Base-by-base conservation (phyloP, 768 basidiomycete species). In the Pleurotus cornucopiae region DNA sequence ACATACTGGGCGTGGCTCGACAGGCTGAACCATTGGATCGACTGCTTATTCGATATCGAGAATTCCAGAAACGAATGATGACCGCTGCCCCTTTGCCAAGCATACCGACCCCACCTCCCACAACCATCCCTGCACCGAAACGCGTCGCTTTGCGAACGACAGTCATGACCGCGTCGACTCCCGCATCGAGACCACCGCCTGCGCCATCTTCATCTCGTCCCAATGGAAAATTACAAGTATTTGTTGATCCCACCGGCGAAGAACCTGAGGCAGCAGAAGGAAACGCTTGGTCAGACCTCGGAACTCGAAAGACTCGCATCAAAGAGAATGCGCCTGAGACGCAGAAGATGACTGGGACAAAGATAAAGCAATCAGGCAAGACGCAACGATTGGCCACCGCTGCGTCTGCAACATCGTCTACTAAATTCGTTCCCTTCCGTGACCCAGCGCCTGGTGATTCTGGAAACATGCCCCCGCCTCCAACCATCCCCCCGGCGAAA, bases 1-100 rank as follows among this genome's bases (percentile, higher is more conserved):
- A 94, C 68, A 71, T 79, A n/a, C 77, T 99, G 3, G 97, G 94
- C 1, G 89, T 98, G 49, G 88, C 89, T 26, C 77, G 97, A 46
- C 83, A 83, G 56, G 95, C 92, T 0, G 69, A 78, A 7, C 94
- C 95, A 0, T 72, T 93, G 14, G 92, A 93, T 39, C 87, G 86
- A 48, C 78, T 99, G 2, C 82, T 89, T 67, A 77, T 73, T 51
- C 81, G 88, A 61, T 86, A 95, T 65, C 71, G 81, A 52, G 93
- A 95, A 43, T 98, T 98, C 71, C 91, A 94, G 67, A 94, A 81
- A 74, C 88, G 91, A 53, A 94, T 91, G 89, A 88, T 91, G 85
- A 75, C 79, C 21, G 67, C 67, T 40, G 63, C 71, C 2, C 71
- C 71, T 37, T 64, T 73, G 7, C 68, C 75, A 20, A 71, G 72